Evolutionary conservation across 140 eudicot genomes (phyloP), one percentile per base, ranked within the genome.

Genomic region (Senecio squalidus): DNA sequence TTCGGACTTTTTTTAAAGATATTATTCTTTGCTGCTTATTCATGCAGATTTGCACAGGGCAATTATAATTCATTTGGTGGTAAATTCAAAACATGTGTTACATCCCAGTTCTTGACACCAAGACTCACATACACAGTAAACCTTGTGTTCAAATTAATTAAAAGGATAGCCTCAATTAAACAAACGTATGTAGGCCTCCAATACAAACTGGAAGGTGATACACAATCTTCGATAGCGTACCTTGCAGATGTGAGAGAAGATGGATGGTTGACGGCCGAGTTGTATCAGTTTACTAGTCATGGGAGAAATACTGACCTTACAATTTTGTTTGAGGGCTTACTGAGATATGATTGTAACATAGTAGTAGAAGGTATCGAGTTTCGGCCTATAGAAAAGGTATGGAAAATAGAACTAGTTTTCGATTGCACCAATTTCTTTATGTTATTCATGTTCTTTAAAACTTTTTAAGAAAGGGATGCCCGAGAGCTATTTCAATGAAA

Each of bases 351-450:
- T n/a, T 38, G 23, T 17, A 16, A 17, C 6, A 39, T 61, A 17
- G 55, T 41, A 1, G 25, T 61, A 26, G 66, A 60, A 39, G 48
- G 64, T 34, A 58, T 58, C n/a, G 64, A 39, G 51, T 23, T 58
- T 38, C 22, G 23, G 13, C 39, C 66, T 17, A 7, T n/a, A 15
- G 53, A 41, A 20, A 60, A 25, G 9, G 54, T 60, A 43, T 40
- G 18, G 26, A 39, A 26, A 60, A 43, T 26, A 36, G 2, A n/a
- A 2, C 1, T 18, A n/a, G 4, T 8, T 10, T 17, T 30, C 25
- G 9, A 16, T 24, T 31, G 16, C 17, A 38, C 22, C 16, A 11
- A 6, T 33, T 21, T 21, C 6, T 13, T 58, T 10, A 8, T 6
- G 20, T 14, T 9, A 0, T 30, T 30, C 15, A 22, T 25, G 4